Conservation (phyloP, 257 asterid species). For the Ocimum tenuiflorum region DNA sequence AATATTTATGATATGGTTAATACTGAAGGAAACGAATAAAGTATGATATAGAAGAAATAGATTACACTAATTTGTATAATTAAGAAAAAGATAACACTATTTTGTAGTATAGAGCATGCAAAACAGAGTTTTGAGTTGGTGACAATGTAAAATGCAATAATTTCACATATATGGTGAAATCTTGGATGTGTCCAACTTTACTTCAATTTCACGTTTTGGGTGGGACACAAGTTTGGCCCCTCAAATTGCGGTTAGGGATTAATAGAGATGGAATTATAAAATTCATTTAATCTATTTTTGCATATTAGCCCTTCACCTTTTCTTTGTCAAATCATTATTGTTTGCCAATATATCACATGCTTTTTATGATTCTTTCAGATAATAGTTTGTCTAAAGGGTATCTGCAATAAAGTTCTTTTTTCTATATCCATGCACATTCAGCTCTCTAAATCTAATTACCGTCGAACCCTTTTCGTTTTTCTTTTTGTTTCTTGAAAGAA, state of each 20-base stretch:
- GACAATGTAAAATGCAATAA: background rate
- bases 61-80: no score
- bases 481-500: no score
- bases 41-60: no score
- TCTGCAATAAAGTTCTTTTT: background rate
- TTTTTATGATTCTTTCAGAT: constrained; percentile 1
- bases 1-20: no score
- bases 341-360: background rate
- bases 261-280: background rate
- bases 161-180: background rate
- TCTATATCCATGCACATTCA: background rate
- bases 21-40: no score
- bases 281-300: background rate
- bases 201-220: constrained; percentile 6
- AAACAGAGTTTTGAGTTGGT: no score
- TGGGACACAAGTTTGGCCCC: background rate
- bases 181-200: background rate
- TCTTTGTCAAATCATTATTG: background rate
- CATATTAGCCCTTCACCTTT: background rate
- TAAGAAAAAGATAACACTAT: no score
- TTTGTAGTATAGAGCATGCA: no score
- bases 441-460: background rate
- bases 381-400: background rate
- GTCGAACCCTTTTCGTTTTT: background rate
- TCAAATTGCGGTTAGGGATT: no score